Base-by-base conservation (phyloP, 306 rosid species). In the Dalbergia oliveri region DNA sequence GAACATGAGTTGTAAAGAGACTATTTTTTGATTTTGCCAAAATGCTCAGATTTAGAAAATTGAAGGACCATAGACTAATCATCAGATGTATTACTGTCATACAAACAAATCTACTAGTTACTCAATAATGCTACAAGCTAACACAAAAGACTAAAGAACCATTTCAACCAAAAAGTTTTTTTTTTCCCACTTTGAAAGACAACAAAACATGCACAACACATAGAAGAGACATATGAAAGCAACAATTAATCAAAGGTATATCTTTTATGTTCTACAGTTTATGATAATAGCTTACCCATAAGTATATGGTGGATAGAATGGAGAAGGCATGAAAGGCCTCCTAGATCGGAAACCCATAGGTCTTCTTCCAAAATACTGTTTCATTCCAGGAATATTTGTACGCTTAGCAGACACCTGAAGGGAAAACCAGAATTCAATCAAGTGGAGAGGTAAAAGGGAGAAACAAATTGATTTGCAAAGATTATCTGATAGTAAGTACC, bases 331-430 rank as follows among this genome's bases (percentile, higher is more conserved):
- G 86, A 89, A 93, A 73, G 99, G 92, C 91, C 98, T 88, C 76
- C 99, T 86, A 73, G 90, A 76, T 63, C 93, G 91, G 72, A 88
- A 84, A 65, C 93, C 95, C 76, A 63, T 63, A 4, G 97, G 89
- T 58, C 97, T 86, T 88, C 99, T 89, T 87, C 99, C 99, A 72
- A 84, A 87, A 80, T 81, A 91, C 86, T 89, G 98, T 77, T 91
- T 96, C 97, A 96, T 79, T 66, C 99, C 99, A 67, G 99, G 99
- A 76, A 96, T 69, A 6, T 96, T 96, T 41, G 99, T 96, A 34
- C 99, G 83, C 87, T 96, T 96, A 49, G 98, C 99, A 76, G 99
- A 96, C 74, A 96, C 99, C 99, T 96, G 77, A 56, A 62, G 78
- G 57, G 75, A 81, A 57, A 75, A 80, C 61, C 83, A 79, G 67